phyloP scores from a whole-genome alignment of 495 filamentous ascomycete species.

The Cercophora newfieldiana region DNA sequence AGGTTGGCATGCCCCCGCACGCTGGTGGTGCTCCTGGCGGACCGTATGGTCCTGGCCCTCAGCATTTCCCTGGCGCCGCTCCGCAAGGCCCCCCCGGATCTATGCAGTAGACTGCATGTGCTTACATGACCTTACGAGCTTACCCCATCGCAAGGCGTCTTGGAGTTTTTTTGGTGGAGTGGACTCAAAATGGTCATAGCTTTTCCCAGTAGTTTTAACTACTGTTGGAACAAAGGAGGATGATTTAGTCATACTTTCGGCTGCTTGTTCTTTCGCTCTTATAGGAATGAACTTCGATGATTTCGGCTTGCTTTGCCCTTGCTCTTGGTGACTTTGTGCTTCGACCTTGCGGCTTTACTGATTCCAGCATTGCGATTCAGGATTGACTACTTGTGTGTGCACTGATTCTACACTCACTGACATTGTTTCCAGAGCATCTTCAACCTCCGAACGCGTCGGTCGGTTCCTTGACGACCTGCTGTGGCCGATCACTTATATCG shows the following conservation, averaged over 20 bases:
- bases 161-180: constrained; percentile 1
- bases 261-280: not conserved
- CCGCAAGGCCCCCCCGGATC: constrained; percentile 32
- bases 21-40: constrained; percentile 28
- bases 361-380: too few species aligned
- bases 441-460: too few species aligned
- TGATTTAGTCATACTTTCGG: not conserved
- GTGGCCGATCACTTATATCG: too few species aligned
- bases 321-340: not conserved
- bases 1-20: constrained; percentile 25
- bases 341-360: too few species aligned
- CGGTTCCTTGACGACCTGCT: too few species aligned
- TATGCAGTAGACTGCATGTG: constrained; percentile 19
- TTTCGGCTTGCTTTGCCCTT: not conserved
- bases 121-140: not conserved
- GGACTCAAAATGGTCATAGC: not conserved
- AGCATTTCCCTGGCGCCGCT: constrained; percentile 30
- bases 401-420: too few species aligned
- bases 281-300: not conserved
- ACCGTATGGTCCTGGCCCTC: constrained; percentile 29
- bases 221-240: not conserved
- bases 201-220: not conserved
- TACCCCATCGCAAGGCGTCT: not conserved
- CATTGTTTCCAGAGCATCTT: too few species aligned
- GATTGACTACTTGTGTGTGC: too few species aligned